Evolutionary conservation across 768 basidiomycete species (phyloP).

Genomic region (Psilocybe tampanensis): DNA sequence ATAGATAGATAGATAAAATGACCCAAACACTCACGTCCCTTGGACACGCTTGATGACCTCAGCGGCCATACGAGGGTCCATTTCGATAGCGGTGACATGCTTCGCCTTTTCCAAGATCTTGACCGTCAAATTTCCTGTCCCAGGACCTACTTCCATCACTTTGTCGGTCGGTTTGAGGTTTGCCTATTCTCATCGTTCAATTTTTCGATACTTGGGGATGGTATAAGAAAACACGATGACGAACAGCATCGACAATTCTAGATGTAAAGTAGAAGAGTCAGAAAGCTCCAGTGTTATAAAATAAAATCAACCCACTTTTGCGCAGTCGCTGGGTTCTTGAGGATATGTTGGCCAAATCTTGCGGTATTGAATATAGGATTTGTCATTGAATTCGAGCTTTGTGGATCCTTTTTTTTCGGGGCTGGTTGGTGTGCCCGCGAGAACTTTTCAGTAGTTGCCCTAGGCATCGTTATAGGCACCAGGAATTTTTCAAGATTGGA

Average conservation of each 20-base stretch:
- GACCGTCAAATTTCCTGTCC: constrained; percentile 95
- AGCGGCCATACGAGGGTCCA: constrained; percentile 99
- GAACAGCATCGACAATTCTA: constrained; percentile 48
- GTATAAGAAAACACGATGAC: constrained; percentile 21
- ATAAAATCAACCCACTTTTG: constrained; percentile 64
- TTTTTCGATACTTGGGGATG: no score
- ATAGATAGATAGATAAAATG: background rate
- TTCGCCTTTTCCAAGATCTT: constrained; percentile 92
- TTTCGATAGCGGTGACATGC: constrained; percentile 92
- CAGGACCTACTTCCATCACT: constrained; percentile 96
- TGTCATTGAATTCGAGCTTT: constrained; percentile 49
- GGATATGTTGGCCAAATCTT: constrained; percentile 95
- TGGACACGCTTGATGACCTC: constrained; percentile 96
- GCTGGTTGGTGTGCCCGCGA: constrained; percentile 70
- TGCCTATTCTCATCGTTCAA: constrained; percentile 52
- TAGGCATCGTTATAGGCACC: constrained; percentile 57
- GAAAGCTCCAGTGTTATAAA: background rate
- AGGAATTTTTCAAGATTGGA: no score
- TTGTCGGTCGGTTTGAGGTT: constrained; percentile 92
- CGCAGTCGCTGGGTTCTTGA: constrained; percentile 91
- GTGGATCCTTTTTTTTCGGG: constrained; percentile 47
- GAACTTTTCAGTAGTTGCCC: constrained; percentile 77
- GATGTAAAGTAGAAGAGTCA: constrained; percentile 10
- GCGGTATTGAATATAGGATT: constrained; percentile 95
- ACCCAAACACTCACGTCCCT: constrained; percentile 80